These are phyloP conservation scores for Suhomyces bolitotheri DNA, from an alignment of 1,139 yeast species.

Conservation along the genomic window DNA sequence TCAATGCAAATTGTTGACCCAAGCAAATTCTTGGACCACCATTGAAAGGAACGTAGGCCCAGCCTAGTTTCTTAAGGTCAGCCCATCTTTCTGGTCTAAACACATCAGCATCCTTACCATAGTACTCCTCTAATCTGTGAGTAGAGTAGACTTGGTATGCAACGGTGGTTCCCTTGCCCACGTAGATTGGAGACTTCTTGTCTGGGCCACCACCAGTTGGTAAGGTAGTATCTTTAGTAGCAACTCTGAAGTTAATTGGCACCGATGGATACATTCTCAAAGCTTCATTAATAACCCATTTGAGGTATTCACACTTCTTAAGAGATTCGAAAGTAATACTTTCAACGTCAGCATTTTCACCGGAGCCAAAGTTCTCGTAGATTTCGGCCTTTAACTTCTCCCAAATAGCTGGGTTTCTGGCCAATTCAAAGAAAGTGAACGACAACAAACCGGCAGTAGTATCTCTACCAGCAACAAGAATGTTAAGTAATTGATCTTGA, in stretches of 20 bases:
- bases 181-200: conserved; percentile 21
- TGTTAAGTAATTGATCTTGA: conserved; percentile 53
- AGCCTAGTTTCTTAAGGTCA: conserved; percentile 32
- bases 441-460: conserved; percentile 59
- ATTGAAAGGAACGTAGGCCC: conserved; percentile 48
- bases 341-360: conserved; percentile 19
- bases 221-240: conserved; percentile 26
- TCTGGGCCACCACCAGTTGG: conserved; percentile 30
- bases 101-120: conserved; percentile 25
- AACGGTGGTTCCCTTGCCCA: conserved; percentile 25
- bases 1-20: conserved; percentile 49
- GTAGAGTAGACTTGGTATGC: conserved; percentile 24
- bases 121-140: conserved; percentile 21
- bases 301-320: conserved; percentile 29
- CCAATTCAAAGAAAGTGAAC: conserved; percentile 47
- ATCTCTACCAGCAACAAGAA: conserved; percentile 57
- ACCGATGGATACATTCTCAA: conserved; percentile 31
- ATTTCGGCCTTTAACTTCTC: conserved; percentile 41
- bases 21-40: conserved; percentile 48
- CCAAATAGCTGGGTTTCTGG: conserved; percentile 44
- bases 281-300: conserved; percentile 25
- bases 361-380: conserved; percentile 32
- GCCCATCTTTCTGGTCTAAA: conserved; percentile 30
- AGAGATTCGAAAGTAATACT: conserved; percentile 24
- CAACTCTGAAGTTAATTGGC: conserved; percentile 26